Evolutionary conservation across 352 stramenopile species (phyloP).

Genomic region (Pythium phragmiticola): DNA sequence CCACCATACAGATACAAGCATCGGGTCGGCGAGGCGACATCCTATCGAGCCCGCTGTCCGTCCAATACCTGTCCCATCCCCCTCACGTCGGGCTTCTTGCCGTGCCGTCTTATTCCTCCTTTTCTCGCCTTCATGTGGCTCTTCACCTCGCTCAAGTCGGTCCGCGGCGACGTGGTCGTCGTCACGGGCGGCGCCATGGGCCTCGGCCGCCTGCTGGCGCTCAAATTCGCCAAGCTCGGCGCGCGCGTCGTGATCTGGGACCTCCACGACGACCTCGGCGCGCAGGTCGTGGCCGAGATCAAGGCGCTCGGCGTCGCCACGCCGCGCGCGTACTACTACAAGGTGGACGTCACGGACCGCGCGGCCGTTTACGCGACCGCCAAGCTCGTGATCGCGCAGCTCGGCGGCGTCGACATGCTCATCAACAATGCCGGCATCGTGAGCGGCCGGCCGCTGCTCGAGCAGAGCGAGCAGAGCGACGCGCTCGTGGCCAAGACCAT

Average conservation of each 20-base stretch:
- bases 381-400: slow-evolving; percentile 22
- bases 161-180: slow-evolving; percentile 29
- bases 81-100: not conserved
- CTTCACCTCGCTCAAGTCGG: slow-evolving; percentile 22
- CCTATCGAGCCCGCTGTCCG: not conserved
- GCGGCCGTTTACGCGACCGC: slow-evolving; percentile 30
- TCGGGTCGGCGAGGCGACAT: not conserved
- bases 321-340: slow-evolving; percentile 26
- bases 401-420: slow-evolving; percentile 42
- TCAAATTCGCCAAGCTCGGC: slow-evolving; percentile 38
- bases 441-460: slow-evolving; percentile 39
- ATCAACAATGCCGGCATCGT: slow-evolving; percentile 61
- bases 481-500: slow-evolving; percentile 39
- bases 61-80: not conserved
- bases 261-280: slow-evolving; percentile 31
- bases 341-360: slow-evolving; percentile 39
- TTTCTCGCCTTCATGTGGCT: slow-evolving; percentile 6
- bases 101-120: not conserved
- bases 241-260: slow-evolving; percentile 44
- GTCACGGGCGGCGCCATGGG: slow-evolving; percentile 37
- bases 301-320: slow-evolving; percentile 20
- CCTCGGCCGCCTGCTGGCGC: slow-evolving; percentile 37
- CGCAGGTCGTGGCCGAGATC: slow-evolving; percentile 36
- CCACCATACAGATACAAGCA: not conserved
- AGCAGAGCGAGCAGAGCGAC: slow-evolving; percentile 33